A percentile compares a stretch with the other conserved stretches of the same genome.
Conservation (phyloP, 306 rosid species). For the Trichosanthes truncata region DNA sequence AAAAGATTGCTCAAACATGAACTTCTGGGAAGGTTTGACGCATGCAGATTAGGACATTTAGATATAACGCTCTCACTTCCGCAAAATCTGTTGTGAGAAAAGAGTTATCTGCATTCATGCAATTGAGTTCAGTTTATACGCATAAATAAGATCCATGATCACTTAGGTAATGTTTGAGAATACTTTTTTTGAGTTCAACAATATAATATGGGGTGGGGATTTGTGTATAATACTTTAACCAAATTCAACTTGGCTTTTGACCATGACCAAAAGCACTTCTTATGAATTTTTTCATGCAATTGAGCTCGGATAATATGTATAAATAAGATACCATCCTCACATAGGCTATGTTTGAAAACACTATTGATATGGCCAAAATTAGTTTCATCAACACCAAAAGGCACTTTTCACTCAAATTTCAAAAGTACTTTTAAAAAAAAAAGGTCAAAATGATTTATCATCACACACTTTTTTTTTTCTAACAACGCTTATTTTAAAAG, state of each 20-base stretch:
- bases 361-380: background rate
- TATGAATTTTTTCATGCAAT: background rate
- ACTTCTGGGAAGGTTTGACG: background rate
- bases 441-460: background rate
- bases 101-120: background rate
- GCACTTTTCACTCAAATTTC: background rate
- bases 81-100: background rate
- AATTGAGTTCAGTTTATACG: background rate
- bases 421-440: background rate
- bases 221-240: background rate
- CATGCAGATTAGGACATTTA: background rate
- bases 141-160: background rate
- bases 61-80: background rate
- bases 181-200: background rate
- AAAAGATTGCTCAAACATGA: background rate
- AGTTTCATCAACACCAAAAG: background rate
- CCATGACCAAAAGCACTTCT: background rate
- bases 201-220: background rate
- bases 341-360: background rate
- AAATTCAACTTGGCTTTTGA: background rate
- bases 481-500: background rate
- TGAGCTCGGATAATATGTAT: background rate
- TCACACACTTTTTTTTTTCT: background rate
- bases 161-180: background rate
- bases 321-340: background rate